Base-by-base conservation (phyloP, 1,284 basidiomycete species). In the Rhodotorula sp. region DNA sequence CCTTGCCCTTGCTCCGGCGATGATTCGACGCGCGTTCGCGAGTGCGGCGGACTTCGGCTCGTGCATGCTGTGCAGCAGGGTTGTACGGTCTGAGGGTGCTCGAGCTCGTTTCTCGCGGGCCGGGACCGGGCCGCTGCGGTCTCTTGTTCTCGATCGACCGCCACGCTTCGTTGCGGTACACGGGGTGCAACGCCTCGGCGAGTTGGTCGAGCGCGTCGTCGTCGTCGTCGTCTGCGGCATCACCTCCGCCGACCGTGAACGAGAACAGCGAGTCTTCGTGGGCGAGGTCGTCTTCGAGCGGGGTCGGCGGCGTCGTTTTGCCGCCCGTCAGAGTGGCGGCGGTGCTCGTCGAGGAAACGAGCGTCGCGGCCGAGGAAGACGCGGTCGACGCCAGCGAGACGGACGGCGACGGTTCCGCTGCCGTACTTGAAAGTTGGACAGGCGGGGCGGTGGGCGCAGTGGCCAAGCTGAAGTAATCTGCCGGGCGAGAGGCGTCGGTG, bases 91-190 rank as follows among this genome's bases (percentile, higher is more conserved):
- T 60, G 43, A 43, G 20, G 14, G 43, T 39, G 7, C 43, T 39
- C 14, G 39, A 46, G 39, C 39, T 46, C 21, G 39, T 46, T 2
- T 46, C 39, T 23, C 58, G 23, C 43, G n/a, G 23, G 15, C 43
- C 23, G 5, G 58, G 58, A 18, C 23, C n/a, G 12, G 54, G 58
- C 16, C 43, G 31, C 23, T n/a, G 20, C 3, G 21, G 16, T 18
- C 64, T 16, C 21, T 59, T 8, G 31, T 16, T 23, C n/a, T 20
- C 48, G 57, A 49, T 6, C 39, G 48, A 15, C 5, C 62, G 54
- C 67, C 67, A 68, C 12, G 67, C 67, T 46, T 68, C 67, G 57
- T 68, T 68, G 34, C 67, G 67, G 57, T 52, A 68, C 3, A 68
- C 57, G 21, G 67, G 62, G 31, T 52, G 49, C 26, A 68, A 39